Evolutionary conservation across 2,329 filamentous ascomycete genomes (phyloP).

Genomic region (Aspergillus sojae): DNA sequence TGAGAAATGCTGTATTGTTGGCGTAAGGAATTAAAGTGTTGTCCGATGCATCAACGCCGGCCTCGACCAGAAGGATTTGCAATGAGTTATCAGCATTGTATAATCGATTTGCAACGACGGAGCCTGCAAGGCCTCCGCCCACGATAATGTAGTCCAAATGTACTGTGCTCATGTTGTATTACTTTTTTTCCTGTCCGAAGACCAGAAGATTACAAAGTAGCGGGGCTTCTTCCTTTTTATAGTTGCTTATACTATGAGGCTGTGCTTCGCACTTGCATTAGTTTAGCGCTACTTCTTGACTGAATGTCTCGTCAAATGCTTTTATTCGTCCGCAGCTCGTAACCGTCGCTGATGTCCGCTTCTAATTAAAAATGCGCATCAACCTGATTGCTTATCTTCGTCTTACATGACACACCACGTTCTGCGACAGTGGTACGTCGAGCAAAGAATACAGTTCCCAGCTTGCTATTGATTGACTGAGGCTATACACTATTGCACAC

Average conservation of each 20-base stretch:
- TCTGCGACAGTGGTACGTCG: too few species aligned
- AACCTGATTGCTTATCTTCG: too few species aligned
- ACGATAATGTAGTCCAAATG: constrained; percentile 27
- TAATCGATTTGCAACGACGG: constrained; percentile 34
- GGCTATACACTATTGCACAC: too few species aligned
- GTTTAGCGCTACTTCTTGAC: not conserved
- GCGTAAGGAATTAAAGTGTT: constrained; percentile 10
- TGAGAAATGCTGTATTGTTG: constrained; percentile 18
- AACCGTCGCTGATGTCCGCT: not conserved
- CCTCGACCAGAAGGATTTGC: constrained; percentile 34
- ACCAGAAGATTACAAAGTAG: too few species aligned
- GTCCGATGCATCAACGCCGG: constrained; percentile 27
- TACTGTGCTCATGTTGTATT: not conserved
- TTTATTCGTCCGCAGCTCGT: not conserved
- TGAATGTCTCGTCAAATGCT: not conserved
- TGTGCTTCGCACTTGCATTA: not conserved
- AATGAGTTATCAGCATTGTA: constrained; percentile 22
- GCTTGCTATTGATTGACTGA: too few species aligned
- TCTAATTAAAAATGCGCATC: too few species aligned
- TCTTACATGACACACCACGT: too few species aligned
- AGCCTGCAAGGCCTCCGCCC: constrained; percentile 32
- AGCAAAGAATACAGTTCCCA: too few species aligned
- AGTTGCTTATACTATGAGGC: not conserved
- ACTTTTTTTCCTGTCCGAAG: too few species aligned
- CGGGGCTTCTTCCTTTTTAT: not conserved